Percentiles rank a stretch among this genome's conserved stretches.
These are phyloP conservation scores for Apiospora hydei DNA, from an alignment of 2,329 filamentous ascomycete species.

Conservation along the genomic window DNA sequence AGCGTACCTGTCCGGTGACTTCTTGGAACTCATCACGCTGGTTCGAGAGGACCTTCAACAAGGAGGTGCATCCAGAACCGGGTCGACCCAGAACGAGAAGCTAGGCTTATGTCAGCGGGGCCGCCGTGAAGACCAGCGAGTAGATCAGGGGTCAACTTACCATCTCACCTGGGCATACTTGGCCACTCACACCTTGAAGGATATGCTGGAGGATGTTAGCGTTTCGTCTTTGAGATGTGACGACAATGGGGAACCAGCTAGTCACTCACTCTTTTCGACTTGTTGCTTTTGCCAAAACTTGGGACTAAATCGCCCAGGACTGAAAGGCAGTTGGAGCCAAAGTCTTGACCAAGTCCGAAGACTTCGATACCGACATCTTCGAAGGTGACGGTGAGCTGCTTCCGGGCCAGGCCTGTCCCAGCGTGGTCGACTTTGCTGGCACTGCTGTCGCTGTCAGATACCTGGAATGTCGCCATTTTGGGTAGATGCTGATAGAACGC, in stretches of 20 bases:
- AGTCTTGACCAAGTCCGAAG: slow-evolving; percentile 44
- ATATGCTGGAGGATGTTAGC: slow-evolving; percentile 42
- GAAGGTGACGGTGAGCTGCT: slow-evolving; percentile 46
- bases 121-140: background rate
- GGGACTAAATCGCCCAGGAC: slow-evolving; percentile 38
- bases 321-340: slow-evolving; percentile 44
- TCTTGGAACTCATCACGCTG: slow-evolving; percentile 38
- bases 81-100: slow-evolving; percentile 43
- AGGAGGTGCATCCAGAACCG: slow-evolving; percentile 42
- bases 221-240: background rate
- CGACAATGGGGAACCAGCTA: background rate
- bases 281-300: slow-evolving; percentile 32
- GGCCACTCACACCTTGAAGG: slow-evolving; percentile 46
- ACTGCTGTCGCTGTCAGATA: slow-evolving; percentile 17
- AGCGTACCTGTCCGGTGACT: slow-evolving; percentile 38
- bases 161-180: slow-evolving; percentile 52
- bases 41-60: slow-evolving; percentile 42
- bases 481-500: background rate
- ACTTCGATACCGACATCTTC: slow-evolving; percentile 44
- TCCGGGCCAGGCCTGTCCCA: slow-evolving; percentile 32
- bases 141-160: slow-evolving; percentile 36
- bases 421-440: slow-evolving; percentile 17
- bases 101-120: slow-evolving; percentile 28
- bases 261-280: slow-evolving; percentile 40
- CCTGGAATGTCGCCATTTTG: slow-evolving; percentile 14